Conservation (phyloP, 2,329 filamentous ascomycete genomes). For the Penicillium paneum region DNA sequence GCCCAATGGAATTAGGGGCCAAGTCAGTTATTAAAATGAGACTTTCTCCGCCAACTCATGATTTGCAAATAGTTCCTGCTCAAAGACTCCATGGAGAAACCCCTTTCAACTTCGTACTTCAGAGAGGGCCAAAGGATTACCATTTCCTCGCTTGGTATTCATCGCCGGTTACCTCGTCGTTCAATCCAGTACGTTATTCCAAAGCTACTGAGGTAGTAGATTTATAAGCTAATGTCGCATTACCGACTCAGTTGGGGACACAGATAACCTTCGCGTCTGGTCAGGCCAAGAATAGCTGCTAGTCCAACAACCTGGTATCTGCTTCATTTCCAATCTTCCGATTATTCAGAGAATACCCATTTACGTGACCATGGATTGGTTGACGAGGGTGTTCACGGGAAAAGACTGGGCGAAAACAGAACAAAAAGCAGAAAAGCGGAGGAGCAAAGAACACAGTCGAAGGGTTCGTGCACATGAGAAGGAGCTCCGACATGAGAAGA, state of each 20-base stretch:
- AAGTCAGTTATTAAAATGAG: no score
- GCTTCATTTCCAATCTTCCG: background rate
- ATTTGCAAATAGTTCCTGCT: no score
- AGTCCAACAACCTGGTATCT: no score
- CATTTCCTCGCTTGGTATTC: no score
- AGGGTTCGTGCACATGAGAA: background rate
- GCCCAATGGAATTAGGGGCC: no score
- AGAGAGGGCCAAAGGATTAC: no score
- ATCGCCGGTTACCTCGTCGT: no score
- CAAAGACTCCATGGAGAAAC: no score
- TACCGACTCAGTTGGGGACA: background rate
- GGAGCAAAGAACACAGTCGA: background rate
- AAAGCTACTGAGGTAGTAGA: no score
- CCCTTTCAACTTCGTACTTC: no score
- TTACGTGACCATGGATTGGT: background rate
- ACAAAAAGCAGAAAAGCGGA: background rate
- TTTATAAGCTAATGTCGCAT: background rate
- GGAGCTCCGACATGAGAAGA: background rate
- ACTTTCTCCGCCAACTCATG: no score
- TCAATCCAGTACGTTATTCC: no score
- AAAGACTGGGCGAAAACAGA: background rate
- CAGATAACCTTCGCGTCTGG: background rate
- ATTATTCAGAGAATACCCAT: background rate
- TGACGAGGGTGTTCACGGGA: background rate
- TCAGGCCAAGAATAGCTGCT: background rate